phyloP scores from a whole-genome alignment of 2,329 filamentous ascomycete species.

The Fusarium sp. region DNA sequence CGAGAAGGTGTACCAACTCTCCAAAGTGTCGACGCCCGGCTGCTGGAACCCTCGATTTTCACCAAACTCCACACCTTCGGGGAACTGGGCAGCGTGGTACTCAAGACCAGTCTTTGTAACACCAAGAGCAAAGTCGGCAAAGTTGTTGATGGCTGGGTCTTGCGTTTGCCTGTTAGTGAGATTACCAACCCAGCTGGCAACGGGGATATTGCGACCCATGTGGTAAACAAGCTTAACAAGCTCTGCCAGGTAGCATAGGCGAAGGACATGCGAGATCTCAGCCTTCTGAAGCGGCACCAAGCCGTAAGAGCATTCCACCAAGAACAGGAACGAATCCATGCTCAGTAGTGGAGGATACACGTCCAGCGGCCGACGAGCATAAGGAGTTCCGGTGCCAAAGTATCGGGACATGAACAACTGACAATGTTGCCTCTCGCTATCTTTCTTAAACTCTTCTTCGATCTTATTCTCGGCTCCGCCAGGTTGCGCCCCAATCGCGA shows the following conservation, averaged over 20 bases:
- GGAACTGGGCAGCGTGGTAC: slow-evolving; percentile 51
- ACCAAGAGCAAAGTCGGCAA: slow-evolving; percentile 65
- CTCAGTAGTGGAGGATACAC: slow-evolving; percentile 69
- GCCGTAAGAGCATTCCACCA: slow-evolving; percentile 81
- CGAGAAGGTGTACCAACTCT: slow-evolving; percentile 69
- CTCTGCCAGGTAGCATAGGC: slow-evolving; percentile 90
- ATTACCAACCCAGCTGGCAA: slow-evolving; percentile 60
- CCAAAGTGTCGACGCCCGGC: slow-evolving; percentile 63
- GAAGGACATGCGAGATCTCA: slow-evolving; percentile 82
- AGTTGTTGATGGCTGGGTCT: slow-evolving; percentile 63
- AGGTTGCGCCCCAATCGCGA: slow-evolving; percentile 78
- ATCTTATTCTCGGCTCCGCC: slow-evolving; percentile 70
- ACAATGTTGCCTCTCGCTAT: slow-evolving; percentile 78
- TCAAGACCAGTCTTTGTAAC: slow-evolving; percentile 60
- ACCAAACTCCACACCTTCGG: slow-evolving; percentile 38
- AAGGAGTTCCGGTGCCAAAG: slow-evolving; percentile 56
- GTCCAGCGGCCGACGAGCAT: slow-evolving; percentile 57
- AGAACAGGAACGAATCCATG: slow-evolving; percentile 81
- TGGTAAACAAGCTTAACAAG: slow-evolving; percentile 82
- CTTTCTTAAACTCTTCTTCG: slow-evolving; percentile 72
- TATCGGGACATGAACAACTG: slow-evolving; percentile 78
- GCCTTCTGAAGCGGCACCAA: slow-evolving; percentile 74
- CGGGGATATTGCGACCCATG: slow-evolving; percentile 66
- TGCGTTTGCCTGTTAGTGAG: slow-evolving; percentile 57
- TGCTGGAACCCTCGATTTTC: slow-evolving; percentile 66